Evolutionary conservation across 1,284 basidiomycete genomes (phyloP), one percentile per base, ranked within the genome.

Genomic region (Cryptococcus neoformans): DNA sequence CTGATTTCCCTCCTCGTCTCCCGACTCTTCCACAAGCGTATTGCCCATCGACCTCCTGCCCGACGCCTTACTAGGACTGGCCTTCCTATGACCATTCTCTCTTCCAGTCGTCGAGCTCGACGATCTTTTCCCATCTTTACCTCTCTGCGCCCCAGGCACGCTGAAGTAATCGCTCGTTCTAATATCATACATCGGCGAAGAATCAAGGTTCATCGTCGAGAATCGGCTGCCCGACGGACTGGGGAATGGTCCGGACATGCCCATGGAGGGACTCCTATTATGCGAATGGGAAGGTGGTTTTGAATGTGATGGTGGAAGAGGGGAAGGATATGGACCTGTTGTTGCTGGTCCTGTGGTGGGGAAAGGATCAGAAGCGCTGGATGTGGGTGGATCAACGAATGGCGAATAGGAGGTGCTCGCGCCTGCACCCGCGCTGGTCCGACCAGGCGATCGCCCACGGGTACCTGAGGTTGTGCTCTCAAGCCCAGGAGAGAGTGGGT

Each of bases 101-200:
- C 47, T 36, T 48, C 28, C 47, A 6, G 16, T 12, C 37, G 16
- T 34, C 9, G 35, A 16, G 28, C 57, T 28, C 49, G 48, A 10
- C 49, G 17, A 4, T 38, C 49, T 11, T 38, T 17, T 50, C 16
- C 49, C 4, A 28, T 14, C 16, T 44, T 59, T 3, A 51, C 53
- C 37, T 54, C 54, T 41, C 58, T 50, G n/a, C 58, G 46, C 17
- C 55, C 58, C 17, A 16, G 51, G 38, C 3, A 63, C 51, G 3
- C 39, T 38, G 45, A 70, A 66, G 44, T 70, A 70, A 49, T 70
- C 68, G 49, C 56, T 58, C 17, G 62, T 54, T 14, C 64, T 55
- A 14, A 70, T 70, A 53, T 70, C 68, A 40, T 69, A 68, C 66
- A 70, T 64, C 14, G 68, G 68, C 40, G 66, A 68, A 11, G 57